Conservation (phyloP, 306 rosid species). For the Trifolium fragiferum region DNA sequence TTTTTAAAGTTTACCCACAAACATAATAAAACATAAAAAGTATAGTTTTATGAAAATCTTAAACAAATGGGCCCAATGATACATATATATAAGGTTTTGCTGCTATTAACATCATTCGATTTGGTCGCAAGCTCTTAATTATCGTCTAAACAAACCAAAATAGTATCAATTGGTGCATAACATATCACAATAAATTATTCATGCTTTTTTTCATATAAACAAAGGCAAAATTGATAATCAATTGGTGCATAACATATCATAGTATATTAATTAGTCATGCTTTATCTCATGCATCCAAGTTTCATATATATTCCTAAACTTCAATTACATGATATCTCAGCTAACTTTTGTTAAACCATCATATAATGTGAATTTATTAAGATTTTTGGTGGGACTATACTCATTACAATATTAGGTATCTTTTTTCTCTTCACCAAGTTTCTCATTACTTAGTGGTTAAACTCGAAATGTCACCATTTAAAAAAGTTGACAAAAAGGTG, state of each 20-base stretch:
- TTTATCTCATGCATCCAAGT: conserved; percentile 41
- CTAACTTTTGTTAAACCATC: conserved; percentile 32
- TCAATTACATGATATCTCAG: background rate
- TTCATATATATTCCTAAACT: conserved; percentile 27
- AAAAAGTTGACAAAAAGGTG: conserved; percentile 37
- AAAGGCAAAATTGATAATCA: background rate
- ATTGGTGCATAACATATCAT: conserved; percentile 22
- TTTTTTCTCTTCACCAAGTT: conserved; percentile 47
- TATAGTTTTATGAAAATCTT: no score
- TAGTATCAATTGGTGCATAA: conserved; percentile 35
- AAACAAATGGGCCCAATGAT: background rate
- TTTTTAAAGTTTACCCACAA: no score
- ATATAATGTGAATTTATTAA: background rate
- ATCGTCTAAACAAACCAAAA: conserved; percentile 34
- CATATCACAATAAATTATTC: conserved; percentile 24
- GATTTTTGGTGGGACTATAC: conserved; percentile 43
- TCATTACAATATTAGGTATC: conserved; percentile 41
- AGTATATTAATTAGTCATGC: conserved; percentile 24
- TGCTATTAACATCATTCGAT: conserved; percentile 43
- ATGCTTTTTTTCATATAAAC: conserved; percentile 37
- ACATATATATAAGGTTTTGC: conserved; percentile 24
- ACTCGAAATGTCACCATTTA: conserved; percentile 49
- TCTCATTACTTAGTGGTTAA: conserved; percentile 48
- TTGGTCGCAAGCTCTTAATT: conserved; percentile 35
- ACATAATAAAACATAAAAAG: no score